Evolutionary conservation across 176 grass and related monocot species (phyloP).

Genomic region (Raddia distichophylla): DNA sequence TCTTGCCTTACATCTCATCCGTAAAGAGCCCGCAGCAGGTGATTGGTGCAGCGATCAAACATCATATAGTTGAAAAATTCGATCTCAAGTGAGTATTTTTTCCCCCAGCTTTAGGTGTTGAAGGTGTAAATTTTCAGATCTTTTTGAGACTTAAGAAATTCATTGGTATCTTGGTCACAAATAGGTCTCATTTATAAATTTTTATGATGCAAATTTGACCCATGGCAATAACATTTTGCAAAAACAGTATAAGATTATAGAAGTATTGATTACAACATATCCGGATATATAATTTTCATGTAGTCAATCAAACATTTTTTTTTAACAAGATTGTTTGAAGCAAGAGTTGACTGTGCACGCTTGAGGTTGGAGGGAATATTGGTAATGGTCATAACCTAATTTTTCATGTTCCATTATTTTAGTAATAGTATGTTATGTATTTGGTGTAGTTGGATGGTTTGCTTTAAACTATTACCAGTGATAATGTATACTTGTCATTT

Average conservation of each 20-base stretch:
- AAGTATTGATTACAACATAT: not conserved
- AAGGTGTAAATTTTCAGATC: constrained; percentile 29
- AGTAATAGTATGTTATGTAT: not conserved
- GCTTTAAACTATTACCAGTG: not conserved
- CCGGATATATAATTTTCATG: not conserved
- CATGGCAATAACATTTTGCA: not conserved
- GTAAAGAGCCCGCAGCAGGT: constrained; percentile 97
- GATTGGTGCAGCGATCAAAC: constrained; percentile 88
- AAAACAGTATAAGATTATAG: constrained; percentile 4
- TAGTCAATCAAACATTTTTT: not conserved
- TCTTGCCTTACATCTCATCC: constrained; percentile 92
- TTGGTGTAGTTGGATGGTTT: constrained; percentile 8
- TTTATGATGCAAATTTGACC: not conserved
- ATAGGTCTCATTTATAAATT: not conserved
- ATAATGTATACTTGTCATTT: constrained; percentile 7
- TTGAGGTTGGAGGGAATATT: not conserved
- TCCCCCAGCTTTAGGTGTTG: constrained; percentile 23
- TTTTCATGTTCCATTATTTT: not conserved
- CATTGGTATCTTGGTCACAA: not conserved
- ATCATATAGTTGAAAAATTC: constrained; percentile 73
- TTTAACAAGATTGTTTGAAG: not conserved
- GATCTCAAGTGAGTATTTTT: constrained; percentile 65
- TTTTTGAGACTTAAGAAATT: not conserved
- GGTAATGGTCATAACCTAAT: not conserved
- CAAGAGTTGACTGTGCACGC: not conserved